phyloP scores from a whole-genome alignment of 768 basidiomycete species.

The Lactifluus hygrophoroides region DNA sequence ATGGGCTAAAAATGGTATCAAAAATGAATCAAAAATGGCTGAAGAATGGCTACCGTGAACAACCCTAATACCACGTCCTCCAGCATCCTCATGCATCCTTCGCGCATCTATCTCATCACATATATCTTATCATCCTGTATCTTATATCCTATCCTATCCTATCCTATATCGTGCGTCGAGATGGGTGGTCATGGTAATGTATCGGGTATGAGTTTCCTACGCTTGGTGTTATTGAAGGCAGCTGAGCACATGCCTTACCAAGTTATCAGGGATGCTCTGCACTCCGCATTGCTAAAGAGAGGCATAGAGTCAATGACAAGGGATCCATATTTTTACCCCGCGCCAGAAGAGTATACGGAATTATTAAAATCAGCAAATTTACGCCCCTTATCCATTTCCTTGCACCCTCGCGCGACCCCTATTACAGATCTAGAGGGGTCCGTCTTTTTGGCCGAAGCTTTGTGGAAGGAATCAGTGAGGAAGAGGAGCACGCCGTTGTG shows the following conservation, averaged over 20 bases:
- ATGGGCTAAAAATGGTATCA: too few species aligned
- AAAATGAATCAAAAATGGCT: too few species aligned
- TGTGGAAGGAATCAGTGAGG: slow-evolving; percentile 2
- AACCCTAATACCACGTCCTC: too few species aligned
- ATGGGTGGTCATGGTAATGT: slow-evolving; percentile 73
- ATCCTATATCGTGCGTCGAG: too few species aligned
- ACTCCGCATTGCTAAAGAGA: slow-evolving; percentile 40
- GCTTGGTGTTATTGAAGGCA: background rate
- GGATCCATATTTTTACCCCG: slow-evolving; percentile 87
- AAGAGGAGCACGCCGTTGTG: slow-evolving; percentile 3
- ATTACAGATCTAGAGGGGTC: slow-evolving; percentile 15
- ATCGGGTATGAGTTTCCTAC: slow-evolving; percentile 37
- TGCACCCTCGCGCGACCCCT: slow-evolving; percentile 10
- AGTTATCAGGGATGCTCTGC: slow-evolving; percentile 55
- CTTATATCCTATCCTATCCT: too few species aligned
- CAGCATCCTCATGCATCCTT: too few species aligned
- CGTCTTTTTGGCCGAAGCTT: slow-evolving; percentile 11
- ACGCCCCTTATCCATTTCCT: slow-evolving; percentile 1
- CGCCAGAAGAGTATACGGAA: slow-evolving; percentile 46
- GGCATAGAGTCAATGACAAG: slow-evolving; percentile 49
- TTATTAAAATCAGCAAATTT: slow-evolving; percentile 6
- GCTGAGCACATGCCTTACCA: slow-evolving; percentile 19
- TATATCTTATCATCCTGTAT: too few species aligned
- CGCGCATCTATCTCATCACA: too few species aligned
- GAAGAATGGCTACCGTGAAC: too few species aligned